A percentile compares a stretch with the other conserved stretches of the same genome.
Evolutionary conservation across 2,329 filamentous ascomycete genomes (phyloP).

Genomic region (Aspergillus sp.): DNA sequence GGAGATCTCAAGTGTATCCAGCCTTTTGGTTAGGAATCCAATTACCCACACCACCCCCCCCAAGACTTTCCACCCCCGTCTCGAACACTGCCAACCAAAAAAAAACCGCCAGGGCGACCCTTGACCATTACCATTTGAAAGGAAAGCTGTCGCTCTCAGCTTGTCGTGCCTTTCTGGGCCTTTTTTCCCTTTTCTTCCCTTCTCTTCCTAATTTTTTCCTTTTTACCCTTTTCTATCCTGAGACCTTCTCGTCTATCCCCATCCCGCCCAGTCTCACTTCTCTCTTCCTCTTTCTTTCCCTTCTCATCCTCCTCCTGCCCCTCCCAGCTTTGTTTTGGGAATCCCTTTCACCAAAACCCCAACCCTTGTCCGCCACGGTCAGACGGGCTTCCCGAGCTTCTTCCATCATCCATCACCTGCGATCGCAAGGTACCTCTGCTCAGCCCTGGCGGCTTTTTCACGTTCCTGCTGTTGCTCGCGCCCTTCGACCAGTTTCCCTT

Average conservation of each 20-base stretch:
- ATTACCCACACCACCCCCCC: slow-evolving; percentile 7
- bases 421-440: slow-evolving; percentile 19
- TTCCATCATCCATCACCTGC: slow-evolving; percentile 1
- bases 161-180: neutral
- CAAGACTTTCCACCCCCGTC: neutral
- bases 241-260: neutral
- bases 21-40: slow-evolving; percentile 10
- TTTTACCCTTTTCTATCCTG: neutral
- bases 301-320: slow-evolving; percentile 1
- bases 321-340: slow-evolving; percentile 18
- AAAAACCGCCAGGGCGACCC: slow-evolving; percentile 1
- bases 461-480: slow-evolving; percentile 24
- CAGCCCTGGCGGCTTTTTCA: slow-evolving; percentile 30
- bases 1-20: neutral
- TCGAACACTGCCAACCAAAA: slow-evolving; percentile 6
- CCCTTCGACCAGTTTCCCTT: slow-evolving; percentile 18
- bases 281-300: neutral
- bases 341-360: slow-evolving; percentile 11
- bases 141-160: slow-evolving; percentile 5
- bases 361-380: neutral
- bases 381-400: neutral
- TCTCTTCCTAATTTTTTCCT: neutral
- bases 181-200: neutral
- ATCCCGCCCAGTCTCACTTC: neutral
- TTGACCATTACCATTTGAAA: slow-evolving; percentile 4